Evolutionary conservation across 179 eudicot genomes (phyloP).

Genomic region (Spinacia oleracea): DNA sequence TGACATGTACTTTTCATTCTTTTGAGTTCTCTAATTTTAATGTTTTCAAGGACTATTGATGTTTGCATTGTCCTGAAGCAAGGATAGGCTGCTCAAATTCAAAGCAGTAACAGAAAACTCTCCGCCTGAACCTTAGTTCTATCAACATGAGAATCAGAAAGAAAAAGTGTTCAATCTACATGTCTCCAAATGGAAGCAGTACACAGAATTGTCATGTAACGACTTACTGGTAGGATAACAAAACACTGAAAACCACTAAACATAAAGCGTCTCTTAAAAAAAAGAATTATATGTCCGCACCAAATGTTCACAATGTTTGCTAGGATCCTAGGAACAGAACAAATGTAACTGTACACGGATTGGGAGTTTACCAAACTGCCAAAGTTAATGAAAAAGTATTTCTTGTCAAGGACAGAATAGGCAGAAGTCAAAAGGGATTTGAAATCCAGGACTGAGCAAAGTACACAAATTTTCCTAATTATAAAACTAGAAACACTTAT

Average conservation of each 20-base stretch:
- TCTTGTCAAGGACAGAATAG: not conserved
- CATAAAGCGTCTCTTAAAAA: no score
- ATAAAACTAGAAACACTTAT: no score
- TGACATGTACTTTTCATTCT: not conserved
- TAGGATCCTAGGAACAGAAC: not conserved
- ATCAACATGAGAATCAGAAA: not conserved
- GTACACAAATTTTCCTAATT: no score
- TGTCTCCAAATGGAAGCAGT: not conserved
- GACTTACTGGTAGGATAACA: no score
- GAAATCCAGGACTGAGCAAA: not conserved
- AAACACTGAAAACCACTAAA: no score
- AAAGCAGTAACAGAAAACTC: not conserved
- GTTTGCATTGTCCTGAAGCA: not conserved
- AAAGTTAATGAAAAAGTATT: not conserved
- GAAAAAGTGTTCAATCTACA: not conserved
- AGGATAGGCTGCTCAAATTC: not conserved
- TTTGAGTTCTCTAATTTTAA: not conserved
- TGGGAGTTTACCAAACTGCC: not conserved
- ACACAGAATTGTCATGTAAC: no score
- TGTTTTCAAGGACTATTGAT: not conserved
- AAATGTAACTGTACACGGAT: not conserved
- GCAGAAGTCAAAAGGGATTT: not conserved
- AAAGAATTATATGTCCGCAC: no score
- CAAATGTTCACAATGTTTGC: no score
- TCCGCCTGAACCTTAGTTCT: not conserved